Percentiles rank a stretch among this genome's conserved stretches.
Evolutionary conservation across 306 rosid genomes (phyloP).

Genomic region (Quercus agrifolia): DNA sequence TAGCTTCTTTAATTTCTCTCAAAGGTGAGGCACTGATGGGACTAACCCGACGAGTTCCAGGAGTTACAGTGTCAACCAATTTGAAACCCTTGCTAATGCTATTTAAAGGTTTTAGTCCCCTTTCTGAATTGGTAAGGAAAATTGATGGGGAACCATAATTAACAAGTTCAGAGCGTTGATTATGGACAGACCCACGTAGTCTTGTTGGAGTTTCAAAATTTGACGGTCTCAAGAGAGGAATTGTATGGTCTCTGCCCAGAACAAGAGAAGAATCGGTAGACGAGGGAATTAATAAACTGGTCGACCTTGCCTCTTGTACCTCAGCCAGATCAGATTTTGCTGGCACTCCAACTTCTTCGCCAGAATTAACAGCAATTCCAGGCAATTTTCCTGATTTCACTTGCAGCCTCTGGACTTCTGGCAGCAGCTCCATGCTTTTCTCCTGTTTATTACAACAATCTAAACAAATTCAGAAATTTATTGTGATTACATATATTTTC

Average conservation of each 20-base stretch:
- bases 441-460: constrained; percentile 55
- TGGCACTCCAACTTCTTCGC: constrained; percentile 43
- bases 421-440: constrained; percentile 81
- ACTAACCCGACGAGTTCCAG: constrained; percentile 32
- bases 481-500: background rate
- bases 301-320: constrained; percentile 42
- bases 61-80: constrained; percentile 38
- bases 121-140: constrained; percentile 38
- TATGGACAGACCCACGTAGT: constrained; percentile 42
- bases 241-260: constrained; percentile 33
- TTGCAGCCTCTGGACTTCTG: constrained; percentile 72
- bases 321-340: constrained; percentile 43
- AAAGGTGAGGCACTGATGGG: constrained; percentile 37
- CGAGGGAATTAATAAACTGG: constrained; percentile 73
- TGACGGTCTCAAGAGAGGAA: constrained; percentile 39
- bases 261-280: constrained; percentile 35
- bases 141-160: constrained; percentile 41
- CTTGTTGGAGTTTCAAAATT: constrained; percentile 45
- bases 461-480: constrained; percentile 3
- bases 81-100: constrained; percentile 41
- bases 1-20: constrained; percentile 39
- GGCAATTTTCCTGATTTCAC: constrained; percentile 54
- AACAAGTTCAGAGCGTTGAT: constrained; percentile 28
- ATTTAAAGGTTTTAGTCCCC: constrained; percentile 29
- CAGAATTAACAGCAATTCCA: constrained; percentile 34